Conservation (phyloP, 164 flowering plant species). For the Nymphaea thermarum region DNA sequence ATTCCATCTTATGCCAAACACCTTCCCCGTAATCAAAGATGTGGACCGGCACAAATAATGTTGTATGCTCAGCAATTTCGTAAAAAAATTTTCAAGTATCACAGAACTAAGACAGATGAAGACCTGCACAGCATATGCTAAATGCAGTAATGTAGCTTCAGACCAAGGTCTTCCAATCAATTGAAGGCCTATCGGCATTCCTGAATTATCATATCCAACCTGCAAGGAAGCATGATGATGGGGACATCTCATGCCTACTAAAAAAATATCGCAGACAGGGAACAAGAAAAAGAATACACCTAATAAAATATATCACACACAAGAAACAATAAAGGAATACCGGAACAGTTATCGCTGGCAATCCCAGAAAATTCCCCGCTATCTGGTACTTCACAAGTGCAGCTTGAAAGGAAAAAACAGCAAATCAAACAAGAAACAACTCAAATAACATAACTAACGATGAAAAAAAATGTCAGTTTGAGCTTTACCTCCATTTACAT, state of each 20-base stretch:
- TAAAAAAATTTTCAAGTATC: background rate
- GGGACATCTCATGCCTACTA: background rate
- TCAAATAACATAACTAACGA: background rate
- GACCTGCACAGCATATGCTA: constrained; percentile 75
- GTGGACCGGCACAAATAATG: no score
- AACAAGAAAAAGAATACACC: background rate
- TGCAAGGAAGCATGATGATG: constrained; percentile 8
- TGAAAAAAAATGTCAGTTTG: background rate
- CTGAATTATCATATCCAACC: constrained; percentile 82
- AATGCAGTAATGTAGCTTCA: constrained; percentile 56
- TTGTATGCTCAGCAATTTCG: background rate
- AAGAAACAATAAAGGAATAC: constrained; percentile 17
- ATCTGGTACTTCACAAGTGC: constrained; percentile 74
- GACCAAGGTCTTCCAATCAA: constrained; percentile 91
- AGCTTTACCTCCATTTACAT: constrained; percentile 79
- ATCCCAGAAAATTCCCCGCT: constrained; percentile 86
- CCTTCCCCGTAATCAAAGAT: no score
- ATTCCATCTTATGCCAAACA: no score
- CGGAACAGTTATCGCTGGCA: constrained; percentile 85
- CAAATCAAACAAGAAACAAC: background rate
- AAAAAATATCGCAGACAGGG: constrained; percentile 3
- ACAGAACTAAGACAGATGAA: background rate
- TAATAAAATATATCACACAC: background rate
- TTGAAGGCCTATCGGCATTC: constrained; percentile 95
- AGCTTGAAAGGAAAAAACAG: constrained; percentile 36